These are phyloP conservation scores for Onygenales sp. DNA, from an alignment of 2,329 filamentous ascomycete species.

Conservation along the genomic window DNA sequence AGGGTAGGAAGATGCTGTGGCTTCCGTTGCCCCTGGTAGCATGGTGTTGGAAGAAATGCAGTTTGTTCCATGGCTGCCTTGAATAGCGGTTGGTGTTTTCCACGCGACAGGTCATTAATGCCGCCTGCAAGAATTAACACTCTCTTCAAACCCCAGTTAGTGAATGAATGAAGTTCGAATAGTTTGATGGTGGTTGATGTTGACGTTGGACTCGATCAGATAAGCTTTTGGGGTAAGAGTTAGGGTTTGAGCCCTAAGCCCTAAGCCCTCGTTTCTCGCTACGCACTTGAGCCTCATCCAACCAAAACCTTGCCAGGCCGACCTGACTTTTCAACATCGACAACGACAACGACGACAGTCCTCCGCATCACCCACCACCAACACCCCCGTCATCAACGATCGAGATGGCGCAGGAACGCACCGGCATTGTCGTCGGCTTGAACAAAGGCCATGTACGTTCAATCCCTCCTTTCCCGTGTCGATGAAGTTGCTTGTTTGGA, in stretches of 20 bases:
- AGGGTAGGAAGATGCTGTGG: too few relatives aligned
- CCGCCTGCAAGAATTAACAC: too few relatives aligned
- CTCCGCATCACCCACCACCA: conserved; percentile 10
- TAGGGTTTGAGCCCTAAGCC: conserved; percentile 19
- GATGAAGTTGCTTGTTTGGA: not conserved
- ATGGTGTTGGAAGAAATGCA: too few relatives aligned
- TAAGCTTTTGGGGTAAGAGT: not conserved
- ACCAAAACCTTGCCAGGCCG: conserved; percentile 20
- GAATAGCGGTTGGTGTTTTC: too few relatives aligned
- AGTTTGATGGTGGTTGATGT: too few relatives aligned
- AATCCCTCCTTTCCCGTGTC: conserved; percentile 3
- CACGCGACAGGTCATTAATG: too few relatives aligned
- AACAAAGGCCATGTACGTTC: conserved; percentile 59
- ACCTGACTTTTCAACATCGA: conserved; percentile 7
- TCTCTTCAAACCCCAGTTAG: too few relatives aligned
- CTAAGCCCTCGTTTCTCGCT: conserved; percentile 32
- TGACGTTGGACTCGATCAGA: not conserved
- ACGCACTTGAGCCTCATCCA: conserved; percentile 22
- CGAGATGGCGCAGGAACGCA: conserved; percentile 43
- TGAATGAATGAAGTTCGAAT: too few relatives aligned
- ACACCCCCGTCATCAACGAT: conserved; percentile 24
- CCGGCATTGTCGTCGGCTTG: conserved; percentile 50
- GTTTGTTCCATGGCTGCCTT: too few relatives aligned
- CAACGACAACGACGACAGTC: conserved; percentile 1
- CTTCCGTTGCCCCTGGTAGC: too few relatives aligned